Evolutionary conservation across 305 asterid genomes (phyloP).

Genomic region (Fraxinus dipetala): DNA sequence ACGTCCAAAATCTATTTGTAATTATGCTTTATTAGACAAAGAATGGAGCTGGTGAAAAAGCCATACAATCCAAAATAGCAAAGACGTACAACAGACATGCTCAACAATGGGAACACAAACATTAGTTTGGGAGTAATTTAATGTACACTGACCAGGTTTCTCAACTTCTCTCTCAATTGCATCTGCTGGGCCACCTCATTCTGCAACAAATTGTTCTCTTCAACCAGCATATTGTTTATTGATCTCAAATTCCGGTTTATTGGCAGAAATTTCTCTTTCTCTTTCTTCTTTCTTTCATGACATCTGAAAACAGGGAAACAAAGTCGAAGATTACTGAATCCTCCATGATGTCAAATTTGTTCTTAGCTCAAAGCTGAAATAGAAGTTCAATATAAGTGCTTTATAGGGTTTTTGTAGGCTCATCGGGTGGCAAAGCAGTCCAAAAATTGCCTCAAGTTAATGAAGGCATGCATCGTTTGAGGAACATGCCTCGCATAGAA

Average conservation of each 20-base stretch:
- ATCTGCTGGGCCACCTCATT: constrained; percentile 10
- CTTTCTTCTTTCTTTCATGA: constrained; percentile 12
- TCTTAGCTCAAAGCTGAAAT: constrained; percentile 7
- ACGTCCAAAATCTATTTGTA: neutral
- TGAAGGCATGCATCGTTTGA: constrained; percentile 19
- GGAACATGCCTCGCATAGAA: constrained; percentile 11
- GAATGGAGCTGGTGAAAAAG: neutral
- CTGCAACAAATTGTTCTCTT: constrained; percentile 18
- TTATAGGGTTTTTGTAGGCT: neutral
- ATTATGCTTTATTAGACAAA: neutral
- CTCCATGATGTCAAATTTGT: constrained; percentile 8
- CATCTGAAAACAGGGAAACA: constrained; percentile 14
- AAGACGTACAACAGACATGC: neutral
- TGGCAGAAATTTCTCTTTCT: neutral
- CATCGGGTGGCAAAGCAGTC: neutral
- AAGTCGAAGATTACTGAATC: neutral
- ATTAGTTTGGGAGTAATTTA: neutral
- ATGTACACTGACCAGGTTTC: constrained; percentile 6
- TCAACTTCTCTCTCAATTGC: constrained; percentile 4
- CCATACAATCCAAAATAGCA: neutral
- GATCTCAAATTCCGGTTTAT: constrained; percentile 13
- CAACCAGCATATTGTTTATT: constrained; percentile 20
- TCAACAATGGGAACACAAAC: neutral
- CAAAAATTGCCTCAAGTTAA: neutral
- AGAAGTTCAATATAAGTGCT: neutral